These are phyloP conservation scores for Komagataella pastoris DNA, from an alignment of 805 yeast genomes.

Conservation along the genomic window DNA sequence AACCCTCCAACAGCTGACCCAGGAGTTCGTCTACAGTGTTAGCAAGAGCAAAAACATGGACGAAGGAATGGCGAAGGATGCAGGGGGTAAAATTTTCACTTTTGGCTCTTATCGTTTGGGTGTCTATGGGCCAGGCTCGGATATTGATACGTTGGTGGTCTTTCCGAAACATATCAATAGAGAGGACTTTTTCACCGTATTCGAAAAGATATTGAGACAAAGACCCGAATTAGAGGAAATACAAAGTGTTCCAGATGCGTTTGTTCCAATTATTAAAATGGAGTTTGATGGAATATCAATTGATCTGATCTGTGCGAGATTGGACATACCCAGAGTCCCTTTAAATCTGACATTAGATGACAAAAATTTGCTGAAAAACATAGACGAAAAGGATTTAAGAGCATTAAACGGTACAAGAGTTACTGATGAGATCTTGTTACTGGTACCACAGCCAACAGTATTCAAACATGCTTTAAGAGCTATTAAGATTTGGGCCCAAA, in stretches of 20 bases:
- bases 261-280: constrained; percentile 90
- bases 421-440: constrained; percentile 79
- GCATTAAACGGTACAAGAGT: constrained; percentile 94
- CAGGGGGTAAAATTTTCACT: constrained; percentile 96
- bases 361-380: constrained; percentile 70
- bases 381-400: constrained; percentile 85
- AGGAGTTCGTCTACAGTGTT: constrained; percentile 75
- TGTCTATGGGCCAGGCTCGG: constrained; percentile 96
- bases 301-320: constrained; percentile 75
- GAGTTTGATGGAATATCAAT: constrained; percentile 86
- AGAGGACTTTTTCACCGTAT: constrained; percentile 79
- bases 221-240: constrained; percentile 84
- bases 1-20: constrained; percentile 56
- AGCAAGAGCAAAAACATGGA: constrained; percentile 80
- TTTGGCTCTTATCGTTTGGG: constrained; percentile 92
- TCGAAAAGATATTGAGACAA: constrained; percentile 52
- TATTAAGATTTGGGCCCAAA: constrained; percentile 93
- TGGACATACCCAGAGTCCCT: constrained; percentile 80
- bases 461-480: constrained; percentile 89
- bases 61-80: constrained; percentile 94
- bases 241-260: constrained; percentile 91
- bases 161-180: constrained; percentile 92
- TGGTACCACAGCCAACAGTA: constrained; percentile 88
- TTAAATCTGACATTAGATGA: constrained; percentile 61
- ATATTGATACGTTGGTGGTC: constrained; percentile 93